phyloP scores from a whole-genome alignment of 495 filamentous ascomycete species.

The Penicillium turbatum region DNA sequence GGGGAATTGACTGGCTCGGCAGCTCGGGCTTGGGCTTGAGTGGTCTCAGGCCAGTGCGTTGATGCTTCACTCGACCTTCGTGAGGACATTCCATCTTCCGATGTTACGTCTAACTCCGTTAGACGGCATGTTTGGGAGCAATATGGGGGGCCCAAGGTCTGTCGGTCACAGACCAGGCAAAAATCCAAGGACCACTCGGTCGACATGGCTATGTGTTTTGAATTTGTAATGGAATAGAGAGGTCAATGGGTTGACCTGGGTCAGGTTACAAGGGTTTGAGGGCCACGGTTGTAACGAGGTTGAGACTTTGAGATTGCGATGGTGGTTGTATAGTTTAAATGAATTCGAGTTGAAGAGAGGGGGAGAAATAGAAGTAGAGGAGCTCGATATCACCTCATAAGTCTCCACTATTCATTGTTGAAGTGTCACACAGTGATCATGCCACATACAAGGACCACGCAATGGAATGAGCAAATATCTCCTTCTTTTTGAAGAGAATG shows the following conservation, averaged over 20 bases:
- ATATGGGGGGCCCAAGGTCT: constrained; percentile 72
- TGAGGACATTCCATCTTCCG: constrained; percentile 24
- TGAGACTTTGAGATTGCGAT: no score
- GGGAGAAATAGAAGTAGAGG: background rate
- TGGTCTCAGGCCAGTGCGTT: constrained; percentile 22
- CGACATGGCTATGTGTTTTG: constrained; percentile 50
- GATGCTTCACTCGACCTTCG: constrained; percentile 7
- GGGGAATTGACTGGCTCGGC: constrained; percentile 1
- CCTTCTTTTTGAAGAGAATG: no score
- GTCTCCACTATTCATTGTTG: background rate
- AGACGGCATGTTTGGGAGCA: constrained; percentile 92
- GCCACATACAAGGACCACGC: background rate
- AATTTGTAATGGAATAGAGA: background rate
- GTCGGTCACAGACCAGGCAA: constrained; percentile 91
- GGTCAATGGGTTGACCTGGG: no score
- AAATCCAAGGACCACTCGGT: constrained; percentile 88
- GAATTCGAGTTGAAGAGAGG: background rate
- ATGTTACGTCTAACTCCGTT: constrained; percentile 74
- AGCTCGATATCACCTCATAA: constrained; percentile 4
- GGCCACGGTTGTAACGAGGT: no score
- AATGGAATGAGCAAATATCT: constrained; percentile 1
- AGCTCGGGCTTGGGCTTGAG: constrained; percentile 24
- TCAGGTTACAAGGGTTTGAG: no score
- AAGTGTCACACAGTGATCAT: constrained; percentile 11
- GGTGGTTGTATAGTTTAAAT: background rate